Conservation (phyloP, 2,329 filamentous ascomycete genomes). For the Fusarium sambucinum region DNA sequence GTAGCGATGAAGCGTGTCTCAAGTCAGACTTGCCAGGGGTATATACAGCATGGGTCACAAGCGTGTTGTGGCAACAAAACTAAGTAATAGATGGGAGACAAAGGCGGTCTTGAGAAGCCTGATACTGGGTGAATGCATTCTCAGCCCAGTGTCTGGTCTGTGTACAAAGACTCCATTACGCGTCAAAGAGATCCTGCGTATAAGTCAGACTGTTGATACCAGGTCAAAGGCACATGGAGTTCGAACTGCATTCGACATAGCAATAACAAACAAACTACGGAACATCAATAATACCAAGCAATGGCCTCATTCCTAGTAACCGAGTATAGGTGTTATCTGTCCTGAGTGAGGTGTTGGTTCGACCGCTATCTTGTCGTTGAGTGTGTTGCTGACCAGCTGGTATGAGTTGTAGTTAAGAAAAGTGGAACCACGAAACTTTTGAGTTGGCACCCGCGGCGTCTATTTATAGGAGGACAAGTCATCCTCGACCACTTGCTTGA, state of each 20-base stretch:
- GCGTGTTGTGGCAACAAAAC: conserved; percentile 6
- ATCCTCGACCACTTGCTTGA: conserved; percentile 14
- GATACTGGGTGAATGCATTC: not conserved
- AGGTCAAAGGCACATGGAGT: not conserved
- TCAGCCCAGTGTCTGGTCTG: not conserved
- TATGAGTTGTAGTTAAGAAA: conserved; percentile 38
- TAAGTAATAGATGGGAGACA: not conserved
- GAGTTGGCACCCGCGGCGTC: conserved; percentile 36
- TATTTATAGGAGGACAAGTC: conserved; percentile 5
- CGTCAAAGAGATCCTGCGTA: conserved; percentile 15
- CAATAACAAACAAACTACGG: not conserved
- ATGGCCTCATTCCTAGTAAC: not conserved
- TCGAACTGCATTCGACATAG: not conserved
- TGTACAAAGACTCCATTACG: conserved; percentile 12
- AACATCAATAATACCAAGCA: not conserved
- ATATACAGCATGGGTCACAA: conserved; percentile 39
- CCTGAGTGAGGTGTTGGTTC: conserved; percentile 29
- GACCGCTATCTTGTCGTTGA: conserved; percentile 36
- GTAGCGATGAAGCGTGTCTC: conserved; percentile 40
- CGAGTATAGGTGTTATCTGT: conserved; percentile 5
- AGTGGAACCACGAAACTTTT: conserved; percentile 34
- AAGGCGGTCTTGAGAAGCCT: conserved; percentile 2
- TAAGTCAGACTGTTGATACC: conserved; percentile 23
- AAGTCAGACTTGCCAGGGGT: conserved; percentile 36
- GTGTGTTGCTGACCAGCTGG: conserved; percentile 42